These are phyloP conservation scores for Coniochaeta prunicola DNA, from an alignment of 2,329 filamentous ascomycete species.

Conservation along the genomic window DNA sequence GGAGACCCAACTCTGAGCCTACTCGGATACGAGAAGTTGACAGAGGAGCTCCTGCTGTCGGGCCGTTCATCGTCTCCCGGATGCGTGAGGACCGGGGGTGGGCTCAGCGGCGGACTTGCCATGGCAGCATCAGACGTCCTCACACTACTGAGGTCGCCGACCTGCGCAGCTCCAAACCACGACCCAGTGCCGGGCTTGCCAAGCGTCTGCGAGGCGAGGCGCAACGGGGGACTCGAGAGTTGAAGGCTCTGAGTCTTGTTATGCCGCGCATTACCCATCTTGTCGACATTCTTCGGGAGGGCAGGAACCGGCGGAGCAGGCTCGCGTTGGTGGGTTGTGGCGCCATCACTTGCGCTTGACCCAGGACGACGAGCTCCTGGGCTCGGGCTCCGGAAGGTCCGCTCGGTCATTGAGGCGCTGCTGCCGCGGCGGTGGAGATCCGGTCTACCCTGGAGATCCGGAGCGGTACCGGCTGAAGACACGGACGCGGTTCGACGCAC, in stretches of 20 bases:
- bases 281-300: conserved; percentile 48
- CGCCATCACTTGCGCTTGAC: conserved; percentile 17
- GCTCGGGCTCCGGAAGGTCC: conserved; percentile 77
- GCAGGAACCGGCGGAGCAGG: conserved; percentile 66
- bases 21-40: conserved; percentile 54
- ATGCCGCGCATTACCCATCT: conserved; percentile 14
- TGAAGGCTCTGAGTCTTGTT: conserved; percentile 29
- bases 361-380: conserved; percentile 36
- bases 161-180: conserved; percentile 40
- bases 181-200: conserved; percentile 30
- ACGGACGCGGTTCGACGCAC: conserved; percentile 63
- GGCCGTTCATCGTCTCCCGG: conserved; percentile 25
- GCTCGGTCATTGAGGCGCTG: conserved; percentile 76
- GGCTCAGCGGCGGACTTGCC: conserved; percentile 21
- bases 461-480: conserved; percentile 49
- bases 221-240: conserved; percentile 34
- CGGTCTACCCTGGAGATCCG: conserved; percentile 6
- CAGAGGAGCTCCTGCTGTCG: conserved; percentile 39
- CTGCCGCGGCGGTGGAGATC: conserved; percentile 60
- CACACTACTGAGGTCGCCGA: conserved; percentile 36
- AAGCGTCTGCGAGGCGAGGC: conserved; percentile 45
- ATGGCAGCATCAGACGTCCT: conserved; percentile 36
- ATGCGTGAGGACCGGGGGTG: conserved; percentile 8
- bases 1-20: conserved; percentile 33
- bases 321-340: conserved; percentile 22